Base-by-base conservation (phyloP, 805 yeast genomes). In the Blastobotrys terrestris region DNA sequence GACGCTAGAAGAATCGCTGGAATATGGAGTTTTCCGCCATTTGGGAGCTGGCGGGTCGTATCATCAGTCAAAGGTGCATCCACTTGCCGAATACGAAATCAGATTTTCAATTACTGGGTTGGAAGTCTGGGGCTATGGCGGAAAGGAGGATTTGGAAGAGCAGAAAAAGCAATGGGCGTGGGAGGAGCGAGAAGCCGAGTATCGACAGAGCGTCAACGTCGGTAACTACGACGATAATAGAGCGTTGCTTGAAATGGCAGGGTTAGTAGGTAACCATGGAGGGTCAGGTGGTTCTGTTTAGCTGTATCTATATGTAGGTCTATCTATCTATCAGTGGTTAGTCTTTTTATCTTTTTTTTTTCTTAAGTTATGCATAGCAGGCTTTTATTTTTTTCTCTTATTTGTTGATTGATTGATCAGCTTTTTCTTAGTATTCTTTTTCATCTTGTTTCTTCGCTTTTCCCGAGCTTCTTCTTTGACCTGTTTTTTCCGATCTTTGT, bases 101-200 rank as follows among this genome's bases (percentile, higher is more conserved):
- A 71, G 88, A 48, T 81, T 92, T 60, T 64, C 76, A 51, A 79
- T 92, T 5, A 79, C 83, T 3, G 91, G 85, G 58, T 70, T 91
- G 21, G 97, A 91, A 64, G 95, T 90, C 0, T 87, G 94, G 91
- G 98, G 98, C 0, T 78, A 89, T 53, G 98, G 97, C 1, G 81
- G 87, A 5, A 81, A 78, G 7, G 80, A 83, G 55, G 95, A 88
- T 58, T 70, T 90, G 46, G 84, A 78, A 31, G 91, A 85, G 56
- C 97, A 91, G 68, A 72, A 77, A 46, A 80, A 78, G 60, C 78
- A 78, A 55, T 86, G 96, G 94, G 90, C 84, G 60, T 90, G 97
- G 97, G 97, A 92, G 64, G 85, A 84, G 63, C 74, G 81, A 48
- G 96, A 89, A 64, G 95, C 95, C 0, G 78, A 81, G 59, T 83